Percentiles rank a stretch among this genome's conserved stretches.
Evolutionary conservation across 306 rosid genomes (phyloP).

Genomic region (Fragaria iinumae): DNA sequence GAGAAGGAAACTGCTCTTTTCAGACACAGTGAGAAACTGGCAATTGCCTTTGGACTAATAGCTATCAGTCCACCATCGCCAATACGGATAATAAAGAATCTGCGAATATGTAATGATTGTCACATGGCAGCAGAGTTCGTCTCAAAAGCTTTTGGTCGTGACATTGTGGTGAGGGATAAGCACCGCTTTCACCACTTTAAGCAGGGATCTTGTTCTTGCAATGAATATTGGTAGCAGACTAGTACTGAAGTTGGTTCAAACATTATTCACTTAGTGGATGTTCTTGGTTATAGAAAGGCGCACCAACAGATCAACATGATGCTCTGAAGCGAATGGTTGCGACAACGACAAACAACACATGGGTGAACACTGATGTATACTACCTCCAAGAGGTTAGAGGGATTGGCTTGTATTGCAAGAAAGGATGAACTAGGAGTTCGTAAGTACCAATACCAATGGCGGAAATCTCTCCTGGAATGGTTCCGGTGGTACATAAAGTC

Average conservation of each 20-base stretch:
- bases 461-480: background rate
- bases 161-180: slow-evolving; percentile 74
- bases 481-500: background rate
- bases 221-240: slow-evolving; percentile 64
- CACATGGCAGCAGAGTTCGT: slow-evolving; percentile 62
- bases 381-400: background rate
- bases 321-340: background rate
- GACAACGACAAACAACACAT: background rate
- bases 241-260: background rate
- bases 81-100: slow-evolving; percentile 66
- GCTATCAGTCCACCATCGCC: slow-evolving; percentile 52
- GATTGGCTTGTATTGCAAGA: background rate
- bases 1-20: slow-evolving; percentile 69
- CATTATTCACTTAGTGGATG: background rate
- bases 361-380: background rate
- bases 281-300: background rate
- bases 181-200: slow-evolving; percentile 83
- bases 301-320: background rate
- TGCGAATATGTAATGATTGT: slow-evolving; percentile 83
- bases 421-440: background rate
- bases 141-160: slow-evolving; percentile 58
- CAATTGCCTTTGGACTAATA: slow-evolving; percentile 76
- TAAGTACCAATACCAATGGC: too few species aligned
- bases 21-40: slow-evolving; percentile 80
- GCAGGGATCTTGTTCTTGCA: slow-evolving; percentile 66